Base-by-base conservation (phyloP, 179 eudicot genomes). In the Beta corolliflora region DNA sequence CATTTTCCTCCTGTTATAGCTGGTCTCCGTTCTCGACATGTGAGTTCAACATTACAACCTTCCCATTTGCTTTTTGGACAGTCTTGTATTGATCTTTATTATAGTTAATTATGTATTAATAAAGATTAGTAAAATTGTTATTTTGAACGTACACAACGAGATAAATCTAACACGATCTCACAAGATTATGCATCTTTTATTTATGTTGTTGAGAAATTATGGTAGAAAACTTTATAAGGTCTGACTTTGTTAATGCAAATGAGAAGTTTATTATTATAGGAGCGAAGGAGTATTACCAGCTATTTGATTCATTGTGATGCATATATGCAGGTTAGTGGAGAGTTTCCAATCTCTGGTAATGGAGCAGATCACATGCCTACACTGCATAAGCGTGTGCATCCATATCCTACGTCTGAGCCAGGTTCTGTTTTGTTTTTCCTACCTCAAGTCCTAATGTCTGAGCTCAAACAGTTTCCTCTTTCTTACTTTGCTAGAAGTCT, bases 321-420 rank as follows among this genome's bases (percentile, higher is more conserved):
- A 41, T 82, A 60, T 25, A 78, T 76, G 87, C 88, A 94, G 98
- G 98, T 93, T 13, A 94, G 98, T 80, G 96, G 97, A 45, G 98
- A 95, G 88, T 89, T 95, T 76, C 92, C 93, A 41, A 79, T 91
- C 79, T 83, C 93, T 59, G 83, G 54, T 46, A 82, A 89, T 55
- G 91, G 91, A 66, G 93, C 83, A 23, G 89, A 91, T 73, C 89
- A 83, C 85, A 82, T 70, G 31, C 68, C 91, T 59, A 83, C 93
- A 0, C 87, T 90, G 74, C 93, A 93, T 36, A 94, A 90, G 79
- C 91, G 97, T 14, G 91, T 93, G 67, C 95, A 93, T 84, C 97
- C 98, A 10, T 94, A 91, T 82, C 90, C 95, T 60, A 46, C 82
- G 3, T 89, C 95, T 9, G 97, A 94, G 76, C 89, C 90, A 36